Conservation (phyloP, 129 eudicot genomes). For the Lactuca sativa region DNA sequence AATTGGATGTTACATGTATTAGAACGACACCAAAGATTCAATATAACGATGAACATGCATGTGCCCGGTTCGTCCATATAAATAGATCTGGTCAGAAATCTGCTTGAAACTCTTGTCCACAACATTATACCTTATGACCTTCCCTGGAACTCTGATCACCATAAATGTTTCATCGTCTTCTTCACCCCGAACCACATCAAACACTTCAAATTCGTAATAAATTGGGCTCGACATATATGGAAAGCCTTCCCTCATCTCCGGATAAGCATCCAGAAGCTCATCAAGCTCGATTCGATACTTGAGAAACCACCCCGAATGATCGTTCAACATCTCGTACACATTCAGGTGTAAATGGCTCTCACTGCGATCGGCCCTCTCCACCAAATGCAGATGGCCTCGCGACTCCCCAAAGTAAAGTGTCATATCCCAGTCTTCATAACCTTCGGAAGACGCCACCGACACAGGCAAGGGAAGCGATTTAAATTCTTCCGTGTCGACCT, state of each 20-base stretch:
- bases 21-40: no score
- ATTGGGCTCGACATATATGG: neutral
- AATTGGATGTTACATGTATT: no score
- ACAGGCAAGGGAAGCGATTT: constrained; percentile 18
- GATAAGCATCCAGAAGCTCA: constrained; percentile 1
- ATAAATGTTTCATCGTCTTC: constrained; percentile 25
- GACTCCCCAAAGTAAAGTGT: neutral
- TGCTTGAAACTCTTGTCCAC: neutral
- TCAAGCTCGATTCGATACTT: constrained; percentile 19
- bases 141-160: constrained; percentile 25
- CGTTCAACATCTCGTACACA: constrained; percentile 28
- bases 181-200: constrained; percentile 12
- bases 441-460: neutral
- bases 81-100: neutral
- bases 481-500: neutral
- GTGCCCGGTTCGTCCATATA: neutral
- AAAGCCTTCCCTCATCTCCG: neutral
- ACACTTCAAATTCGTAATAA: neutral
- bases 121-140: constrained; percentile 24
- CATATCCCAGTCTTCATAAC: neutral
- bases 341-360: neutral
- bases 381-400: constrained; percentile 35
- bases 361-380: neutral
- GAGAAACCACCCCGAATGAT: constrained; percentile 14
- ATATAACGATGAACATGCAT: constrained; percentile 4